Evolutionary conservation across 176 grass and related monocot genomes (phyloP).

Genomic region (Oropetium thomaeum): DNA sequence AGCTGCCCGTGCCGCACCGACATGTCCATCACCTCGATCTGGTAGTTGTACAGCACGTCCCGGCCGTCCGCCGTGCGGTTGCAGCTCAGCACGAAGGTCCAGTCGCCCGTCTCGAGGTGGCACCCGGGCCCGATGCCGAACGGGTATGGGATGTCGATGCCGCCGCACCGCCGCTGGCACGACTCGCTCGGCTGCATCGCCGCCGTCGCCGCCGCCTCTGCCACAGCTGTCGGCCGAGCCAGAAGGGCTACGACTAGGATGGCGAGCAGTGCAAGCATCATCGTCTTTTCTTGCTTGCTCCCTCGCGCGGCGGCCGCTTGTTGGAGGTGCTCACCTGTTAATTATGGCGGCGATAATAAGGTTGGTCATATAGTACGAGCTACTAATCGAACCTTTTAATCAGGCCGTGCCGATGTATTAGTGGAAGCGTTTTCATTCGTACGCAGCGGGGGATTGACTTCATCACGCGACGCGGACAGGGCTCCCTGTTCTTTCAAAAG

Average conservation of each 20-base stretch:
- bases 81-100: slow-evolving; percentile 50
- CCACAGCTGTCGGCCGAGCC: too few relatives aligned
- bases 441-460: slow-evolving; percentile 20
- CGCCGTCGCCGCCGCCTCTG: not conserved
- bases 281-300: not conserved
- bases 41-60: slow-evolving; percentile 35
- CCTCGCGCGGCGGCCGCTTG: not conserved
- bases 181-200: slow-evolving; percentile 30
- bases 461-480: not conserved
- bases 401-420: not conserved
- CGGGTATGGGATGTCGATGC: slow-evolving; percentile 67
- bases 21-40: slow-evolving; percentile 53
- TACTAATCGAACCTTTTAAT: slow-evolving; percentile 6
- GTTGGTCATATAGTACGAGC: not conserved
- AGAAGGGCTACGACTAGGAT: not conserved
- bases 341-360: not conserved
- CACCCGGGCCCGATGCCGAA: slow-evolving; percentile 65
- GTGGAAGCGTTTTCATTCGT: not conserved
- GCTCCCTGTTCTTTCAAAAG: not conserved
- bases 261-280: slow-evolving; percentile 4
- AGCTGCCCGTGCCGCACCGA: slow-evolving; percentile 32
- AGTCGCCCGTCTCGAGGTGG: slow-evolving; percentile 49
- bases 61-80: slow-evolving; percentile 8
- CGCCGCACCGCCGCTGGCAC: slow-evolving; percentile 52
- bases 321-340: not conserved